Percentiles rank a stretch among this genome's conserved stretches.
These are phyloP conservation scores for Candida ficus DNA, from an alignment of 805 yeast genomes.

Conservation along the genomic window DNA sequence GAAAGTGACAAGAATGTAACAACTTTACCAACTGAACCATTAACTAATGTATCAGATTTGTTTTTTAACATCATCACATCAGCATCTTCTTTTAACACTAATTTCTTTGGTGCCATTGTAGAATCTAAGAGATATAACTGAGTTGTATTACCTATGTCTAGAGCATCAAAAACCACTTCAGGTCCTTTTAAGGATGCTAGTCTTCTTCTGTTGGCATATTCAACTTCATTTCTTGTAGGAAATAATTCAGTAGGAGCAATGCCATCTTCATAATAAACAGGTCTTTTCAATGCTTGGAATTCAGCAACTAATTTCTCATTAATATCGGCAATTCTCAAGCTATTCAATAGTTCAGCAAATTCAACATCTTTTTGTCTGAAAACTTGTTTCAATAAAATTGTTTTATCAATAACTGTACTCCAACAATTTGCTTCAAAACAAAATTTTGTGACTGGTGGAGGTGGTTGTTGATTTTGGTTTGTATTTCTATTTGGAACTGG, in stretches of 20 bases:
- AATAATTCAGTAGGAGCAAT: constrained; percentile 85
- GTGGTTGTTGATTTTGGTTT: no score
- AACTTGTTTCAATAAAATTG: constrained; percentile 69
- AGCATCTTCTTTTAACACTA: constrained; percentile 74
- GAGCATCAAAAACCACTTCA: constrained; percentile 37
- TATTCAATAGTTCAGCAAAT: constrained; percentile 74
- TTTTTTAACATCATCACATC: constrained; percentile 95
- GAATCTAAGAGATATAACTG: constrained; percentile 38
- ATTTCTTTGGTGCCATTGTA: constrained; percentile 63
- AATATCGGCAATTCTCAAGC: constrained; percentile 69
- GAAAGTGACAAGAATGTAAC: constrained; percentile 30
- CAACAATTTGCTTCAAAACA: constrained; percentile 77
- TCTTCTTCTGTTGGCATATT: constrained; percentile 57
- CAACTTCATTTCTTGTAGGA: constrained; percentile 85
- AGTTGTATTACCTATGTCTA: constrained; percentile 32
- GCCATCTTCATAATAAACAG: constrained; percentile 60
- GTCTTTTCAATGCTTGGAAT: constrained; percentile 53
- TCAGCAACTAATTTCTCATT: constrained; percentile 40
- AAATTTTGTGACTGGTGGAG: constrained; percentile 41
- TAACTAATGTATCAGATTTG: constrained; percentile 69
- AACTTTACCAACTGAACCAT: constrained; percentile 86
- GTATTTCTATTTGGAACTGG: constrained; percentile 55
- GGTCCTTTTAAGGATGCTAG: constrained; percentile 46
- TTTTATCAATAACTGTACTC: constrained; percentile 56
- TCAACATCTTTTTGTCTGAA: constrained; percentile 86